A percentile compares a stretch with the other conserved stretches of the same genome.
These are phyloP conservation scores for Aspergillus brasiliensis DNA, from an alignment of 2,329 filamentous ascomycete genomes.

Conservation along the genomic window DNA sequence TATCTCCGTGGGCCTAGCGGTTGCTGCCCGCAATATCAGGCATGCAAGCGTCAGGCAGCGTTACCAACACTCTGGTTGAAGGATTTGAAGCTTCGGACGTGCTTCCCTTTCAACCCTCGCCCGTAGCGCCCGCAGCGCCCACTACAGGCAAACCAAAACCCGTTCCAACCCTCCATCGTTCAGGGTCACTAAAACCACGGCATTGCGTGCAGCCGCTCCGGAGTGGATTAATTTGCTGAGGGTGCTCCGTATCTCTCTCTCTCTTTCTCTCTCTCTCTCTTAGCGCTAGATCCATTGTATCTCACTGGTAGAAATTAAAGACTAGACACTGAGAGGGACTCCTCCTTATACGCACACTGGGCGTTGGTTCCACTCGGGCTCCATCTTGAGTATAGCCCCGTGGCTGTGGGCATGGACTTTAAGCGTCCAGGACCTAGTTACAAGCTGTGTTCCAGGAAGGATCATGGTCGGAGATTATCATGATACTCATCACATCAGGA, in stretches of 20 bases:
- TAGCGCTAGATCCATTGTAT: too few relatives aligned
- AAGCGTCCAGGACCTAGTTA: not conserved
- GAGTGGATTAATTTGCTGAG: constrained; percentile 10
- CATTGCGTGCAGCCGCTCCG: constrained; percentile 24
- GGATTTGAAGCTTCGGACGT: constrained; percentile 22
- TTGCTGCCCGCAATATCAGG: constrained; percentile 16
- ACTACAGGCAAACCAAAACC: constrained; percentile 12
- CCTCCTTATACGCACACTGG: not conserved
- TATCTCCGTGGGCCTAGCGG: constrained; percentile 6
- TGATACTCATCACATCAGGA: not conserved
- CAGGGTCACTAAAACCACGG: constrained; percentile 1
- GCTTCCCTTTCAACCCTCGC: constrained; percentile 14
- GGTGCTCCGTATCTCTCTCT: not conserved
- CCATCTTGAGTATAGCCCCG: not conserved
- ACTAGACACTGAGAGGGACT: too few relatives aligned
- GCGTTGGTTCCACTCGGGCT: not conserved
- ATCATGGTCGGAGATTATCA: constrained; percentile 1
- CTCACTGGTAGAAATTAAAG: too few relatives aligned
- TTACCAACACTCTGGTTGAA: constrained; percentile 25
- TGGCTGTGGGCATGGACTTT: not conserved
- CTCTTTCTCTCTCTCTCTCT: not conserved
- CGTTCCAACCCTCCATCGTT: constrained; percentile 11
- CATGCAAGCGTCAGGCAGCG: constrained; percentile 8
- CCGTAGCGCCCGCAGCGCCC: constrained; percentile 21
- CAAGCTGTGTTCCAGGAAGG: too few relatives aligned